Conservation (phyloP, 805 yeast genomes). For the Cyberlindnera misumaiensis region DNA sequence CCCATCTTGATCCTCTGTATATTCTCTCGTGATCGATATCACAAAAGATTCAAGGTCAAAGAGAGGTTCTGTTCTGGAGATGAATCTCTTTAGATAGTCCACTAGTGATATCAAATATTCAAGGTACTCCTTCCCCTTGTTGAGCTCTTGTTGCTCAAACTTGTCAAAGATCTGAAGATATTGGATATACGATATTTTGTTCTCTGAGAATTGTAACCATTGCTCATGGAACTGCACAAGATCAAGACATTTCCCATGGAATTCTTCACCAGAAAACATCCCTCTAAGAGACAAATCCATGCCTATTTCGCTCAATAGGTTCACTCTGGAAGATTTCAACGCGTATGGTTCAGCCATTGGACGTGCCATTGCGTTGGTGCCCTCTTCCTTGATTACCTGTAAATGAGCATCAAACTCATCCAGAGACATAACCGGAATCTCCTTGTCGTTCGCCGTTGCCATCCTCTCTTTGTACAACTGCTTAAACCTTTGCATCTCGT, state of each 20-base stretch:
- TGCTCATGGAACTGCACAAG: constrained; percentile 41
- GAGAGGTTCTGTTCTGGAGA: constrained; percentile 43
- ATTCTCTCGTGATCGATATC: constrained; percentile 11
- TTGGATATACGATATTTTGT: constrained; percentile 38
- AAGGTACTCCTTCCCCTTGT: constrained; percentile 21
- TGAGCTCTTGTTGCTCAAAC: constrained; percentile 26
- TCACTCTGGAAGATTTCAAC: constrained; percentile 14
- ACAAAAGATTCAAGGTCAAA: constrained; percentile 29
- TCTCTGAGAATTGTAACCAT: constrained; percentile 42
- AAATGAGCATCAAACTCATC: constrained; percentile 33
- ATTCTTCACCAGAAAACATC: constrained; percentile 54
- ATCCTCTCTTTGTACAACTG: constrained; percentile 36
- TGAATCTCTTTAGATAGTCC: constrained; percentile 44
- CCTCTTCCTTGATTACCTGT: constrained; percentile 25
- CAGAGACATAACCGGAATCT: constrained; percentile 15
- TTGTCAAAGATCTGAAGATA: constrained; percentile 42
- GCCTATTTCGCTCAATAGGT: constrained; percentile 44
- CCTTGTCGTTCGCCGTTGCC: constrained; percentile 3
- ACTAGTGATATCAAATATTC: constrained; percentile 36
- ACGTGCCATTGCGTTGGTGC: constrained; percentile 21
- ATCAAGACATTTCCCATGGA: constrained; percentile 59
- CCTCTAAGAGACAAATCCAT: constrained; percentile 40
- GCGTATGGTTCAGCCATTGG: constrained; percentile 13
- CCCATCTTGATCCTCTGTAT: constrained; percentile 19
- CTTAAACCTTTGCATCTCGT: constrained; percentile 52